Conservation (phyloP, 2,329 filamentous ascomycete species). For the Neofusicoccum cordaticola region DNA sequence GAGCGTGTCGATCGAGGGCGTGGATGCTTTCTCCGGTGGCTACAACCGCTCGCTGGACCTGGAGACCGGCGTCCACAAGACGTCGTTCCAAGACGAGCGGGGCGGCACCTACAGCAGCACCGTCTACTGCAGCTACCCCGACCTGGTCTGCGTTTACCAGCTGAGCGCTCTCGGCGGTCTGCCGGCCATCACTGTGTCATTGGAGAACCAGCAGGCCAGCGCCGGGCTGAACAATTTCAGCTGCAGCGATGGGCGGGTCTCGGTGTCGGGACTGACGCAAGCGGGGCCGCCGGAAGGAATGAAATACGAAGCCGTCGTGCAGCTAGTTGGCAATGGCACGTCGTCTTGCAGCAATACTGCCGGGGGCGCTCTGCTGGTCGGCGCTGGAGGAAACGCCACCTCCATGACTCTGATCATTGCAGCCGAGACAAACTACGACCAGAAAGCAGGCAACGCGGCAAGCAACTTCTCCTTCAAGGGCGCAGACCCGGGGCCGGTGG, state of each 20-base stretch:
- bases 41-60: conserved; percentile 48
- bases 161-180: conserved; percentile 33
- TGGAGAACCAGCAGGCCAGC: conserved; percentile 44
- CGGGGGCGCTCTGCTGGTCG: conserved; percentile 19
- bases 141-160: conserved; percentile 42
- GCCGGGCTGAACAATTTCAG: conserved; percentile 27
- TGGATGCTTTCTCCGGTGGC: conserved; percentile 23
- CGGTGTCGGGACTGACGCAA: conserved; percentile 40
- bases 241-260: conserved; percentile 34
- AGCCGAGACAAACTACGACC: conserved; percentile 50
- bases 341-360: conserved; percentile 19
- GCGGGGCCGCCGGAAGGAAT: conserved; percentile 43
- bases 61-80: conserved; percentile 40
- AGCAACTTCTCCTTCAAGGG: conserved; percentile 50
- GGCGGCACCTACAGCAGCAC: conserved; percentile 31
- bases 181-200: conserved; percentile 40
- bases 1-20: conserved; percentile 37
- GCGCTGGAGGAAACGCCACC: conserved; percentile 20
- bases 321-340: conserved; percentile 25
- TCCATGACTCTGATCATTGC: conserved; percentile 44
- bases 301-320: conserved; percentile 42
- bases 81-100: conserved; percentile 28
- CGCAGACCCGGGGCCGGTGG: conserved; percentile 41
- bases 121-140: conserved; percentile 46
- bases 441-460: conserved; percentile 47